Conservation (phyloP, 2,329 filamentous ascomycete genomes). For the Trichoderma citrinoviride region DNA sequence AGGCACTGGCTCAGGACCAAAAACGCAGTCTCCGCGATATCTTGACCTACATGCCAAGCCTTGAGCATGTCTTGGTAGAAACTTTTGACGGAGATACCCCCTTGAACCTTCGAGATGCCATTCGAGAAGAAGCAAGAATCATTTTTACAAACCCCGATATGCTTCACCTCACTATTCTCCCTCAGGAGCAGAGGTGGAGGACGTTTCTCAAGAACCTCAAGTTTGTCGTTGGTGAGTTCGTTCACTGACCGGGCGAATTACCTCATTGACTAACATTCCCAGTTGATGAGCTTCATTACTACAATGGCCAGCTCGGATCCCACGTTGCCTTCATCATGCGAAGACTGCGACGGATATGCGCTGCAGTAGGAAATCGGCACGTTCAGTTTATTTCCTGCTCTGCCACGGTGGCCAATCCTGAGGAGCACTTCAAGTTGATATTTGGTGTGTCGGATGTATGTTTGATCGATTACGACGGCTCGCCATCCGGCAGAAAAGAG, state of each 20-base stretch:
- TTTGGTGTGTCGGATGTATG: slow-evolving; percentile 82
- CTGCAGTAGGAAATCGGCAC: slow-evolving; percentile 79
- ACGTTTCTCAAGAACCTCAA: slow-evolving; percentile 83
- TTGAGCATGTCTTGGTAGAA: slow-evolving; percentile 77
- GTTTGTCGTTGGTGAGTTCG: slow-evolving; percentile 68
- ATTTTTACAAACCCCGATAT: slow-evolving; percentile 99
- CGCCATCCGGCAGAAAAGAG: slow-evolving; percentile 84
- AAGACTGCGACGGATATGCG: slow-evolving; percentile 80
- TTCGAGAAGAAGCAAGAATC: slow-evolving; percentile 84
- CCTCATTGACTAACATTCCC: not conserved
- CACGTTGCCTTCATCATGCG: slow-evolving; percentile 96
- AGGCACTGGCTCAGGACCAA: slow-evolving; percentile 94
- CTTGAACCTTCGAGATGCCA: slow-evolving; percentile 71
- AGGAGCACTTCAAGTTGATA: slow-evolving; percentile 89
- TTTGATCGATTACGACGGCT: slow-evolving; percentile 87
- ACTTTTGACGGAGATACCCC: slow-evolving; percentile 96
- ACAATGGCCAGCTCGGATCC: slow-evolving; percentile 90
- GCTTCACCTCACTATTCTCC: slow-evolving; percentile 90
- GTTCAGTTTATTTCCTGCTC: slow-evolving; percentile 95
- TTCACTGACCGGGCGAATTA: not conserved
- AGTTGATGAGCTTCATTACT: slow-evolving; percentile 89
- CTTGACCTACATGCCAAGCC: slow-evolving; percentile 71
- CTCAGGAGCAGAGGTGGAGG: slow-evolving; percentile 87
- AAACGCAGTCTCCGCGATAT: slow-evolving; percentile 83
- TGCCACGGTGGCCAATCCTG: slow-evolving; percentile 90